Evolutionary conservation across 2,329 filamentous ascomycete species (phyloP).

Genomic region (Aspergillus tamarii): DNA sequence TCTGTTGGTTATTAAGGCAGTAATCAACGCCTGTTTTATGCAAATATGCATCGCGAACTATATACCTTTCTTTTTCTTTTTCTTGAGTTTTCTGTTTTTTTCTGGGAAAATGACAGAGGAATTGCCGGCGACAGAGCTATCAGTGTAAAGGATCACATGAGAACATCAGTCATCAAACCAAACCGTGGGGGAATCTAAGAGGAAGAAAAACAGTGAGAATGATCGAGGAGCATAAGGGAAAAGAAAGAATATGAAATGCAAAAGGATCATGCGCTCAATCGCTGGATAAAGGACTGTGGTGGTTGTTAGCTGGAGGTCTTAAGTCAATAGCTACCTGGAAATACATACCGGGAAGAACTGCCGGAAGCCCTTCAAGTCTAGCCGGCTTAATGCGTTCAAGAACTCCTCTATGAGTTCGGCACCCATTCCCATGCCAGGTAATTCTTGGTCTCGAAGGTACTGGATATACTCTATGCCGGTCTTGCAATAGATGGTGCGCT

Average conservation of each 20-base stretch:
- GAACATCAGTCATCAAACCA: conserved; percentile 32
- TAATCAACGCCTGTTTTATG: conserved; percentile 24
- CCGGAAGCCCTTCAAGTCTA: conserved; percentile 51
- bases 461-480: conserved; percentile 78
- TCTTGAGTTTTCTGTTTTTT: neutral
- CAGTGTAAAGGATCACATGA: conserved; percentile 21
- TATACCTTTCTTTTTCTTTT: conserved; percentile 24
- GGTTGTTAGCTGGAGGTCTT: conserved; percentile 11
- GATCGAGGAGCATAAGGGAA: conserved; percentile 14
- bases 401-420: conserved; percentile 51
- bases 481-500: conserved; percentile 89
- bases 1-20: neutral
- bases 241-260: conserved; percentile 18
- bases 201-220: conserved; percentile 16
- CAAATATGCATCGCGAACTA: conserved; percentile 25
- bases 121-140: conserved; percentile 17
- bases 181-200: conserved; percentile 33
- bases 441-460: conserved; percentile 49
- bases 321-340: neutral
- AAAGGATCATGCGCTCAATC: conserved; percentile 46
- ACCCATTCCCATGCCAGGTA: conserved; percentile 53
- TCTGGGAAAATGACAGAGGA: conserved; percentile 3
- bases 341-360: conserved; percentile 51
- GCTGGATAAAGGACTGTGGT: conserved; percentile 47
- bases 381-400: conserved; percentile 46